Conservation (phyloP, 2,329 filamentous ascomycete species). For the Colletotrichum simmondsii region DNA sequence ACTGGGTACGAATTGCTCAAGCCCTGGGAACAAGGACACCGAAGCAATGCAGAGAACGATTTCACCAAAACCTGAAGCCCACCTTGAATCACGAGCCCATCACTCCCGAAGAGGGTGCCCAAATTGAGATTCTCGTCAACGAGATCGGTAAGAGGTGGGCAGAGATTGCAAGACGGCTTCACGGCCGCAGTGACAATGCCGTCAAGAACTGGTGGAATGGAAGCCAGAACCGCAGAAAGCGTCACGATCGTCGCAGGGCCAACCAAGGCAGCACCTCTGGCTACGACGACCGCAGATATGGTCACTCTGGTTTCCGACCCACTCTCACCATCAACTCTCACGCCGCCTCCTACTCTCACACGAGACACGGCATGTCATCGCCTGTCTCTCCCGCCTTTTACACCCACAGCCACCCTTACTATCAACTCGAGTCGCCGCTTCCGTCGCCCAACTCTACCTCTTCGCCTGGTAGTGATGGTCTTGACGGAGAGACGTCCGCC, state of each 20-base stretch:
- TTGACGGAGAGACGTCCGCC: slow-evolving; percentile 74
- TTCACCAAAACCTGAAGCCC: slow-evolving; percentile 91
- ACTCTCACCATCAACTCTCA: slow-evolving; percentile 43
- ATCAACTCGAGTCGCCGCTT: slow-evolving; percentile 46
- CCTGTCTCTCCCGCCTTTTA: slow-evolving; percentile 32
- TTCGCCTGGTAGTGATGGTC: slow-evolving; percentile 64
- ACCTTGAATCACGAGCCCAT: slow-evolving; percentile 79
- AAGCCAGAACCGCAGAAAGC: slow-evolving; percentile 82
- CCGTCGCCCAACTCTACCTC: slow-evolving; percentile 53
- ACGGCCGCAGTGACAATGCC: slow-evolving; percentile 91
- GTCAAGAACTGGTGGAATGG: slow-evolving; percentile 99
- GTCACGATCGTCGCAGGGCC: slow-evolving; percentile 55
- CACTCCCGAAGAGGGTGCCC: slow-evolving; percentile 73
- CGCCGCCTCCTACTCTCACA: slow-evolving; percentile 30
- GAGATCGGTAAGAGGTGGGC: slow-evolving; percentile 91
- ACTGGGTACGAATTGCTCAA: slow-evolving; percentile 90
- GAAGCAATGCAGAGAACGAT: slow-evolving; percentile 95
- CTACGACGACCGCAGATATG: slow-evolving; percentile 35
- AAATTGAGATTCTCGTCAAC: slow-evolving; percentile 81
- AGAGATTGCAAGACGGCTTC: slow-evolving; percentile 85
- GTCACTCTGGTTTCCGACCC: slow-evolving; percentile 35
- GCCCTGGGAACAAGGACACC: slow-evolving; percentile 82
- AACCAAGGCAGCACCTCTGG: slow-evolving; percentile 36
- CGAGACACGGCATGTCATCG: slow-evolving; percentile 32
- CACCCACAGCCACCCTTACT: slow-evolving; percentile 35